Conservation (phyloP, 1,139 yeast species). For the Suhomyces ambrosiae region DNA sequence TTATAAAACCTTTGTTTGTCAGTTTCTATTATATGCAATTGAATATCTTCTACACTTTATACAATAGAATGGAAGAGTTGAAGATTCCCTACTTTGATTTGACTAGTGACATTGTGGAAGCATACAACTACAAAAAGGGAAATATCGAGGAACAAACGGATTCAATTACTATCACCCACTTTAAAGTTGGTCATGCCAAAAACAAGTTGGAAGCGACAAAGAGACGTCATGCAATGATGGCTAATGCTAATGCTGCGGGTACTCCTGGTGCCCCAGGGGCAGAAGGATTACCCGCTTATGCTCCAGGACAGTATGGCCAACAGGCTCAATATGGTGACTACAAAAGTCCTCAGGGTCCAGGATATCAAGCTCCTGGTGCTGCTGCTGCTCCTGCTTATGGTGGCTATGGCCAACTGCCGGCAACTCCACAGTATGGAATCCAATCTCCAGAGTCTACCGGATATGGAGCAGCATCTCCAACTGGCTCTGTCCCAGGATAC, state of each 20-base stretch:
- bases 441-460: constrained; percentile 7
- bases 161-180: constrained; percentile 82
- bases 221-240: constrained; percentile 62
- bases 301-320: constrained; percentile 26
- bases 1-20: constrained; percentile 90
- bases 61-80: constrained; percentile 90
- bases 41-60: constrained; percentile 90
- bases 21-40: constrained; percentile 96
- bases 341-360: constrained; percentile 20
- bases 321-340: constrained; percentile 27
- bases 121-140: constrained; percentile 81
- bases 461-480: constrained; percentile 21
- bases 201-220: constrained; percentile 79
- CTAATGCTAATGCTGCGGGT: constrained; percentile 36
- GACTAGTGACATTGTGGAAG: constrained; percentile 77
- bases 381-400: constrained; percentile 13
- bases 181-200: constrained; percentile 86
- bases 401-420: constrained; percentile 21
- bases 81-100: constrained; percentile 95
- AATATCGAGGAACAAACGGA: constrained; percentile 88
- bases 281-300: constrained; percentile 24
- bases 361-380: constrained; percentile 16
- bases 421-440: constrained; percentile 12
- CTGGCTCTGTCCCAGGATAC: constrained; percentile 20
- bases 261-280: constrained; percentile 26